A percentile compares a stretch with the other conserved stretches of the same genome.
Conservation (phyloP, 179 eudicot species). For the Patellifolia procumbens region DNA sequence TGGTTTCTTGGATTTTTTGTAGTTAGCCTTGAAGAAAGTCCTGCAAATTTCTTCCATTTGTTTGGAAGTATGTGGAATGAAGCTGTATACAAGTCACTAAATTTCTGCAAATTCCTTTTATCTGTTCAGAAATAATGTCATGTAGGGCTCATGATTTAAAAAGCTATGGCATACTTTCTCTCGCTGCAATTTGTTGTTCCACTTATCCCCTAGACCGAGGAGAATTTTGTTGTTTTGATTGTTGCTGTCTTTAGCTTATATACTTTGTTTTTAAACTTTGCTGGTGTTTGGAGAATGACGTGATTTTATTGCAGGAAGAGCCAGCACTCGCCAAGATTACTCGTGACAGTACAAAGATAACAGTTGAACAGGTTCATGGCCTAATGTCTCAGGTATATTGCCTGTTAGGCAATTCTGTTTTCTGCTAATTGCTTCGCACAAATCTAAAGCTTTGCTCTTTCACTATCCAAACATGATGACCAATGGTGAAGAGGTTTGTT, state of each 20-base stretch:
- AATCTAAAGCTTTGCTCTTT: neutral
- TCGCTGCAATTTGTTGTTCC: neutral
- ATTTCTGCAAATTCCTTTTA: neutral
- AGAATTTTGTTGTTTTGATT: neutral
- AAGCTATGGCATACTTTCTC: neutral
- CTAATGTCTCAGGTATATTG: conserved; percentile 91
- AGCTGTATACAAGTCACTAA: neutral
- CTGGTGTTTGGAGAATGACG: neutral
- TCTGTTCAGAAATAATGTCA: neutral
- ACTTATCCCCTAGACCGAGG: neutral
- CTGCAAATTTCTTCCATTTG: neutral
- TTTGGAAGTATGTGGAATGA: neutral
- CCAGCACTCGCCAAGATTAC: conserved; percentile 89
- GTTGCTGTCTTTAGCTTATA: conserved; percentile 7
- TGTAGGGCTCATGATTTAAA: neutral
- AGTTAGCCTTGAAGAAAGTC: neutral
- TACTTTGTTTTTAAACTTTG: neutral
- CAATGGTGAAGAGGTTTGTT: neutral
- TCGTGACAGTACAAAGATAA: conserved; percentile 92
- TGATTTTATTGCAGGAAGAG: conserved; percentile 65
- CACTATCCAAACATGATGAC: conserved; percentile 3
- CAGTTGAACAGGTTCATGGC: conserved; percentile 96
- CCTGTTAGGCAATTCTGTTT: conserved; percentile 10
- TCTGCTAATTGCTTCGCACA: neutral
- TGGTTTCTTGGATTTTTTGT: neutral